Evolutionary conservation across 2,329 filamentous ascomycete species (phyloP), one percentile per base, ranked within the genome.

Genomic region (Paracoccidioides lutzii): DNA sequence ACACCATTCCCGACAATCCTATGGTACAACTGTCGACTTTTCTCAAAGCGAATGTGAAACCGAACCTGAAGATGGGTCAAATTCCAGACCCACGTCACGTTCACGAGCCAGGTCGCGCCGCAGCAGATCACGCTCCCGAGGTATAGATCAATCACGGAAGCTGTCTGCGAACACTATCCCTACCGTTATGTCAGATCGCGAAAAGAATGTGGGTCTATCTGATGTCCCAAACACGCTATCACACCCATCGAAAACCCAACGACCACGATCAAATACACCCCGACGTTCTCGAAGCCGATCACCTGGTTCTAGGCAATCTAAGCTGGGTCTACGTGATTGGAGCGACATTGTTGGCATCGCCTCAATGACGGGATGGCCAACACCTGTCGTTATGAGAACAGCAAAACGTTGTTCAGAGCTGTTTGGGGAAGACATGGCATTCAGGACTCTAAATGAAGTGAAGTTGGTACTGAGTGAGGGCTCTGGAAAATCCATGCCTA

Each of bases 281-380:
- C 10, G 35, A 3, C 45, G 44, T 30, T 55, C 53, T 32, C 45
- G 45, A 8, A 28, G 53, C 51, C 14, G 41, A 30, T 54, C 53
- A 38, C 53, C 37, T 35, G 43, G 45, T n/a, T 48, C 55, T 8
- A 55, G 53, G 8, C 15, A 30, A 12, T 53, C 53, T 55, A 62
- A 58, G 54, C 63, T 65, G 40, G 65, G 66, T 33, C 72, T 82
- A 10, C 79, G 87, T 28, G 87, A 94, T 71, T 97, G 91, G 91
- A 86, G 83, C 61, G 88, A 95, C 61, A 80, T 96, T 1, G 72
- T 96, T 33, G 87, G 87, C 0, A 77, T 89, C 0, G 91, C 91
- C 2, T 79, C 87, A 0, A 72, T 94, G 52, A 80, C 80, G 1
- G 88, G 87, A 0, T 90, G 90, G 70, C 74, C 85, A 1, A 69